Base-by-base conservation (phyloP, 2,329 filamentous ascomycete genomes). In the Ophiostoma ips region DNA sequence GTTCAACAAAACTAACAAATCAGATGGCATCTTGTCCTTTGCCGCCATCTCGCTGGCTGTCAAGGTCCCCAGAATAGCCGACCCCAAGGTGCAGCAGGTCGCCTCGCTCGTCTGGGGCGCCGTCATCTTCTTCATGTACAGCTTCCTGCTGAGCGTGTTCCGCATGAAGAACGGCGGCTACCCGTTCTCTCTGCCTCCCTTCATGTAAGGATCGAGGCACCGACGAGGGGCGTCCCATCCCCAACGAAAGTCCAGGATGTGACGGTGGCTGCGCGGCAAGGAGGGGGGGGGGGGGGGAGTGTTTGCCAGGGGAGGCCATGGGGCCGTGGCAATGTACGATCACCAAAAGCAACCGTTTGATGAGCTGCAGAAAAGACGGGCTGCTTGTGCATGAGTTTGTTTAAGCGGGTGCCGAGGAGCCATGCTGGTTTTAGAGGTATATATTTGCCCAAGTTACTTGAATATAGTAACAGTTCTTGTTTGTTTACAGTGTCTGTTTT, bases 81-180 rank as follows among this genome's bases (percentile, higher is more conserved):
- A 94, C 62, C 66, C 79, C 15, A 83, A 81, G 59, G 71, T 77
- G 10, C 92, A 98, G 68, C 83, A 92, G 64, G 70, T 92, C 35
- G 83, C 84, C 34, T 82, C 95, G 6, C 67, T 95, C 51, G 72
- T 84, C 40, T 95, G 88, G 85, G 81, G 79, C 18, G 77, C 71
- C 43, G 70, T 92, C 30, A 68, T 95, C 51, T 81, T 95, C 58
- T 68, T 84, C 55, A 79, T 88, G 68, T 96, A 96, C 72, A 94
- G 89, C 70, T 92, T 95, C 69, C 73, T 98, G 55, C 76, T 98
- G 57, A 95, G 86, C 67, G 73, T 95, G 55, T 98, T 98, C 76
- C 81, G 89, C 60, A 73, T 84, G 60, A 98, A 98, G 81, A 98
- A 96, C 63, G 81, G 81, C 33, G 87, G 87, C 21, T 98, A 98